These are phyloP conservation scores for Pezicula radicicola DNA, from an alignment of 2,329 filamentous ascomycete species.

Conservation along the genomic window DNA sequence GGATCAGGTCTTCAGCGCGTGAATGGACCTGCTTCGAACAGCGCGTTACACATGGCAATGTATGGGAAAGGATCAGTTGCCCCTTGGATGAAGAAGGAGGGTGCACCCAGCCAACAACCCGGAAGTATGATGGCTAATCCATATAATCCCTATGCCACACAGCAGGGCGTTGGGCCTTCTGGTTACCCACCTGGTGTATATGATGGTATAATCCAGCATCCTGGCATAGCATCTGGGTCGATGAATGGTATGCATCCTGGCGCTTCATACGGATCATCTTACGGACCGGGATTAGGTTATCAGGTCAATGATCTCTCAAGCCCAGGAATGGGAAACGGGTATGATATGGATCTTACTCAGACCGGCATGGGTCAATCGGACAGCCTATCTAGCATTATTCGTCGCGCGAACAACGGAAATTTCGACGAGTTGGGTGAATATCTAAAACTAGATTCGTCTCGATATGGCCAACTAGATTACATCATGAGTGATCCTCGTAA, in stretches of 20 bases:
- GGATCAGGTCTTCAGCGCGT: background rate
- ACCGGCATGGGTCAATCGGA: background rate
- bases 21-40: too few relatives aligned
- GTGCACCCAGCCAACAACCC: background rate
- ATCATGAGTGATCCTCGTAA: constrained; percentile 42
- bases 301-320: too few relatives aligned
- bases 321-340: too few relatives aligned
- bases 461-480: constrained; percentile 16
- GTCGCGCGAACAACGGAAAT: constrained; percentile 35
- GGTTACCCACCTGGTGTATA: too few relatives aligned
- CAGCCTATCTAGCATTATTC: constrained; percentile 33
- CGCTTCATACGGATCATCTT: too few relatives aligned
- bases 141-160: background rate
- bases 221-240: too few relatives aligned
- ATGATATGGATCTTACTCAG: too few relatives aligned
- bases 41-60: too few relatives aligned
- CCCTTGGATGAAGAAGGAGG: constrained; percentile 14
- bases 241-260: too few relatives aligned
- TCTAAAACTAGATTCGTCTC: constrained; percentile 34
- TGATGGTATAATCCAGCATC: too few relatives aligned
- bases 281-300: too few relatives aligned
- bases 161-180: too few relatives aligned
- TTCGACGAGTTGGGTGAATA: constrained; percentile 30
- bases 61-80: constrained; percentile 23
- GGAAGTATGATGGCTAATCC: constrained; percentile 2